Percentiles rank a stretch among this genome's conserved stretches.
Conservation (phyloP, 768 basidiomycete genomes). For the Nidula microcarpa region DNA sequence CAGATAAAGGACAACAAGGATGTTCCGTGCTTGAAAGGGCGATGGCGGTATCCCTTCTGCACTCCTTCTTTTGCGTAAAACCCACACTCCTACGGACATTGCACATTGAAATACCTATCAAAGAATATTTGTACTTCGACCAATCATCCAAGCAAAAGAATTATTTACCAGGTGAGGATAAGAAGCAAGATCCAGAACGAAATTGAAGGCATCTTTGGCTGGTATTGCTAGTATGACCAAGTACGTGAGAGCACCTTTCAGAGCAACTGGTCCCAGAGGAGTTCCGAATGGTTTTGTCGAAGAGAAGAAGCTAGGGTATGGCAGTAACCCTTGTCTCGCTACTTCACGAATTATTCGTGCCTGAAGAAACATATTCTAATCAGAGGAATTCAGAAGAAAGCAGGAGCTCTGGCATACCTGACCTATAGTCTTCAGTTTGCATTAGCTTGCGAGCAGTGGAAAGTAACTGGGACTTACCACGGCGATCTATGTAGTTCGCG, state of each 20-base stretch:
- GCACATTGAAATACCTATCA: slow-evolving; percentile 25
- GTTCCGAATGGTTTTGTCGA: slow-evolving; percentile 47
- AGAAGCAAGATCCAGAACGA: slow-evolving; percentile 34
- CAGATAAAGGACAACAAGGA: slow-evolving; percentile 18
- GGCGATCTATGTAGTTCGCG: slow-evolving; percentile 16
- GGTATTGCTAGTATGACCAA: slow-evolving; percentile 37
- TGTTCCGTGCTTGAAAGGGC: slow-evolving; percentile 19
- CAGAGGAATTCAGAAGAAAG: neutral
- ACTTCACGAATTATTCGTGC: slow-evolving; percentile 47
- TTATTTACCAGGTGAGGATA: slow-evolving; percentile 31
- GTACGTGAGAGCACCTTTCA: slow-evolving; percentile 34
- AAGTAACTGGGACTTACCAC: slow-evolving; percentile 14
- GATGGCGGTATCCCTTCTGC: slow-evolving; percentile 15
- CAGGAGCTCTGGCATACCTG: slow-evolving; percentile 11
- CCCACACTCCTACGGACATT: slow-evolving; percentile 26
- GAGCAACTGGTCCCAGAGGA: slow-evolving; percentile 36
- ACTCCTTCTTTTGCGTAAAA: slow-evolving; percentile 19
- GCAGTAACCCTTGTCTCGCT: slow-evolving; percentile 49
- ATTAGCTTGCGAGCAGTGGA: neutral
- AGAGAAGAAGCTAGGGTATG: slow-evolving; percentile 43
- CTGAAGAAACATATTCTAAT: slow-evolving; percentile 9
- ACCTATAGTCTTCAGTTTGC: slow-evolving; percentile 17
- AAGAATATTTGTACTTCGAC: slow-evolving; percentile 9
- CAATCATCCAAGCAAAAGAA: slow-evolving; percentile 17
- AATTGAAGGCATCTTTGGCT: slow-evolving; percentile 33